Conservation (phyloP, 2,329 filamentous ascomycete species). For the Verticillium longisporum region DNA sequence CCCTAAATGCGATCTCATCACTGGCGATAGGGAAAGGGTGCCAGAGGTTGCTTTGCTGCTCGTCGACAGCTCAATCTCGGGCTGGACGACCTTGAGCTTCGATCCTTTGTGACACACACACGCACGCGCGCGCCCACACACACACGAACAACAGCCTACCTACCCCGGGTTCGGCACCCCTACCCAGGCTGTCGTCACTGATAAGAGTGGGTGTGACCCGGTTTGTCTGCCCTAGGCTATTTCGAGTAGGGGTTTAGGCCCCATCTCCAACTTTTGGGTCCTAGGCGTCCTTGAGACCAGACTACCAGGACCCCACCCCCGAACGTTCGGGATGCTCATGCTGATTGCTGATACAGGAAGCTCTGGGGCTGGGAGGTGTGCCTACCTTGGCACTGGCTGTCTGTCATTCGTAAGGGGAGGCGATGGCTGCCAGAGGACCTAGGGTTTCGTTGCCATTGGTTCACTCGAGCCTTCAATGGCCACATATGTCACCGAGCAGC, state of each 20-base stretch:
- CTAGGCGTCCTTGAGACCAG: neutral
- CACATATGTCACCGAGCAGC: no score
- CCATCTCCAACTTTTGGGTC: neutral
- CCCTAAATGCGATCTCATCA: neutral
- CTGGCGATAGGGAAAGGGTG: neutral
- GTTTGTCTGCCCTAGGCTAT: neutral
- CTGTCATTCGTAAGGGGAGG: neutral
- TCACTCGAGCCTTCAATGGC: neutral
- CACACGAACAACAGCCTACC: conserved; percentile 16
- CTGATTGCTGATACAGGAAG: neutral
- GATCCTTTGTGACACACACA: no score
- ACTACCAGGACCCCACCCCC: neutral
- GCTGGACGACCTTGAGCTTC: neutral
- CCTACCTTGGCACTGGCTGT: no score
- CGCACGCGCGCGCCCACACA: neutral
- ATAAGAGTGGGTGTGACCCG: neutral
- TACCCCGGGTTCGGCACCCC: conserved; percentile 20
- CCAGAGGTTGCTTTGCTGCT: neutral
- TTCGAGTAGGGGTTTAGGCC: neutral
- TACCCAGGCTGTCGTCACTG: conserved; percentile 15
- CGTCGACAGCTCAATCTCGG: neutral
- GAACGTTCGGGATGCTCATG: neutral
- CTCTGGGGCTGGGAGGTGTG: no score
- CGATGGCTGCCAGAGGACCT: neutral
- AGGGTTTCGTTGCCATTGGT: neutral